Base-by-base conservation (phyloP, 495 filamentous ascomycete species). In the Aspergillus ellipticus region DNA sequence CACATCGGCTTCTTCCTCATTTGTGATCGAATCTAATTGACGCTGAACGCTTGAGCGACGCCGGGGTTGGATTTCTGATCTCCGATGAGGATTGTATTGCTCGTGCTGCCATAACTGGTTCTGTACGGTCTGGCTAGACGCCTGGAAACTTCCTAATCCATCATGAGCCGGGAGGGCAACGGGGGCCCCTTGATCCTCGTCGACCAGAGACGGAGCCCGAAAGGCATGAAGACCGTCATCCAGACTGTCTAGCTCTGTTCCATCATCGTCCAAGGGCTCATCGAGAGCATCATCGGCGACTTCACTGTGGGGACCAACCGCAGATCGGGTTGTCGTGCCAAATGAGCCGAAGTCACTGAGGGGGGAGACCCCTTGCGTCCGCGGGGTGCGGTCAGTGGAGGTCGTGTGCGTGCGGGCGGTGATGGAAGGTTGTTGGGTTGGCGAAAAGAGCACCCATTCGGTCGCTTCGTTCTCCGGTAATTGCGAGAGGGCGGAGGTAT, bases 401-500 rank as follows among this genome's bases (percentile, higher is more conserved):
- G 83, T 85, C 10, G 87, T 82, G 62, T 87, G 85, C 0, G 86
- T 88, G 16, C 80, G 80, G 35, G 84, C 80, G 43, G 82, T 83
- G 21, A 75, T 79, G 6, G 85, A 83, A 35, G 82, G 74, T 31
- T 48, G 45, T 7, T 67, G 71, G 16, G 81, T 76, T 4, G 92
- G 91, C 10, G 90, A 90, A 74, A 98, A 98, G 60, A 98, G 83
- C 42, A 98, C 85, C 95, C 94, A 97, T 84, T 96, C 92, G 66
- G 92, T 85, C 4, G 89, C 83, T 49, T 96, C 88, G 63, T 87
- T 83, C 57, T 70, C 59, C 52, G 65, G 56, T 59, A 66, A 73
- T 20, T 79, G 71, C 4, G 63, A 46, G 5, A 64, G 54, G 31
- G 73, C 64, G 33, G 74, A 66, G 4, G 74, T 58, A 41, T 73